Base-by-base conservation (phyloP, 441 rosid genomes). In the Arabidopsis lyrata region DNA sequence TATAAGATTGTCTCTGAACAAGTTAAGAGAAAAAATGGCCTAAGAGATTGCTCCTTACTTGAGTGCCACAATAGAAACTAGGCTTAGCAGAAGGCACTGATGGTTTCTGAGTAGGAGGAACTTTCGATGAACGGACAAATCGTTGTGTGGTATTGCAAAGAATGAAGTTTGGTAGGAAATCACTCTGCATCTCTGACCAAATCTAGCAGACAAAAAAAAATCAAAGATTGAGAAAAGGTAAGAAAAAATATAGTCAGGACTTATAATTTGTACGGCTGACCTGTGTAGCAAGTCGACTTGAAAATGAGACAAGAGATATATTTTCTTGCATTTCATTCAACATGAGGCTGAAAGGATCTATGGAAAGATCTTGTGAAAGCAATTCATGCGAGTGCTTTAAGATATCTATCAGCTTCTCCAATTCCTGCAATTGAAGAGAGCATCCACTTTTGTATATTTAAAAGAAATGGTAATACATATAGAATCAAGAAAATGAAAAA, bases 101-200 rank as follows among this genome's bases (percentile, higher is more conserved):
- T 67, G 97, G 97, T 84, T 96, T 96, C 74, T 91, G 99, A 74
- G 89, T 87, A 78, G 98, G 92, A 65, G 79, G 87, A 77, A 88
- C 88, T 77, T 85, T 91, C 34, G 95, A 85, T 78, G 98, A 93
- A 42, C 97, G 89, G 66, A 96, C 84, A 79, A 96, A 93, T 56
- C 98, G 91, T 70, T 96, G 98, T 73, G 99, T 96, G 49, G 98
- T 96, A 80, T 96, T 93, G 84, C 99, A 96, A 56, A 96, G 93
- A 74, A 96, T 85, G 81, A 96, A 96, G 86, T 91, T 96, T 42
- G 98, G 99, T 82, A 96, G 74, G 92, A 96, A 96, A 83, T 96
- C 99, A 67, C 80, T 86, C 85, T 90, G 98, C 97, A 96, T 91
- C 90, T 96, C 99, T 73, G 99, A 93, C 99, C 98, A 96, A 76